phyloP scores from a whole-genome alignment of 1,284 basidiomycete genomes.

The Malassezia cuniculi region DNA sequence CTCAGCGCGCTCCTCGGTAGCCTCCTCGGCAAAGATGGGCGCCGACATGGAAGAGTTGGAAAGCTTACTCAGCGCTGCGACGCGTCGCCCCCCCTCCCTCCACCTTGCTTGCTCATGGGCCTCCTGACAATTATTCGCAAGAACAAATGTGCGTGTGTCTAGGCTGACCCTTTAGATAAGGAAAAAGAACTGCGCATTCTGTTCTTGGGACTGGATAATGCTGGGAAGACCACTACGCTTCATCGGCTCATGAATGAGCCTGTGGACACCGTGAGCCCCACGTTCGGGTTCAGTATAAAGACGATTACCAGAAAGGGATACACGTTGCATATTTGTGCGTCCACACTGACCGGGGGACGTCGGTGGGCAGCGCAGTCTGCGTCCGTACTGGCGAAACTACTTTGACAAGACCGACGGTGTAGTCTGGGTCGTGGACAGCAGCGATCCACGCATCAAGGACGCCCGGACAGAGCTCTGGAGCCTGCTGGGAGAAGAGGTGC shows the following conservation, averaged over 20 bases:
- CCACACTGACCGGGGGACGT: conserved; percentile 68
- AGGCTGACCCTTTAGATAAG: conserved; percentile 11
- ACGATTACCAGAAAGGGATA: conserved; percentile 57
- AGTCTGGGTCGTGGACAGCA: conserved; percentile 96
- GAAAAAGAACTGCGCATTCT: conserved; percentile 90
- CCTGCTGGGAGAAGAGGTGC: conserved; percentile 78
- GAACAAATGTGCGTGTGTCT: conserved; percentile 60
- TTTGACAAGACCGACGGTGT: conserved; percentile 97
- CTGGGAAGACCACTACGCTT: conserved; percentile 94
- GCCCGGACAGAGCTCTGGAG: conserved; percentile 74
- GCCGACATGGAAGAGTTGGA: too few species aligned
- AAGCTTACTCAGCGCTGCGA: too few species aligned
- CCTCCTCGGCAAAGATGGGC: conserved; percentile 47
- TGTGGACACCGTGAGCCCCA: conserved; percentile 63
- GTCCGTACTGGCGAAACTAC: conserved; percentile 98
- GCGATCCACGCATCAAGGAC: conserved; percentile 76
- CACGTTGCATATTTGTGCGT: conserved; percentile 80
- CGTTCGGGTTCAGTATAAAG: conserved; percentile 96
- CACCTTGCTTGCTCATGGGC: conserved; percentile 50
- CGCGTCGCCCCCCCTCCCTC: too few species aligned
- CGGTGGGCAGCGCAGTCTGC: conserved; percentile 82
- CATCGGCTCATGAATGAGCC: conserved; percentile 78
- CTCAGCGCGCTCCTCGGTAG: conserved; percentile 94
- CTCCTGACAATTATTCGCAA: conserved; percentile 94
- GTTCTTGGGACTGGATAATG: conserved; percentile 98